Conservation (phyloP, 805 yeast genomes). For the Wickerhamiella qilinensis region DNA sequence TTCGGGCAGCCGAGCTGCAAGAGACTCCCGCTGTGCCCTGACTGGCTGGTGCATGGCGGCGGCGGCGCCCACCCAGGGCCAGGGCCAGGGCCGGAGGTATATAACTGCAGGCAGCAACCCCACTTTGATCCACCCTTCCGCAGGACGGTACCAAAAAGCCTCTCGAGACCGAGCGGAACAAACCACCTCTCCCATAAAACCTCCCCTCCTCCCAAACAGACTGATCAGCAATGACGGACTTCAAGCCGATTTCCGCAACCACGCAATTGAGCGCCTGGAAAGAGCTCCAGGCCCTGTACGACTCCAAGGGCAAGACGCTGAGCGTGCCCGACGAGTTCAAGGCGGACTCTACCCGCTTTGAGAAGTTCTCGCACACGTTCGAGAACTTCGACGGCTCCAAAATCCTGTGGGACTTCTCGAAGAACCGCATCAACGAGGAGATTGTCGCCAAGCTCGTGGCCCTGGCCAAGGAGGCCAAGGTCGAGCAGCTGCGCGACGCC, state of each 20-base stretch:
- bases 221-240: slow-evolving; percentile 1
- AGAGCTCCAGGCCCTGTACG: slow-evolving; percentile 54
- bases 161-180: no score
- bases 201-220: no score
- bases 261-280: slow-evolving; percentile 66
- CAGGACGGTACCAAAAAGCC: no score
- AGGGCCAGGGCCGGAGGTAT: no score
- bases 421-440: slow-evolving; percentile 82
- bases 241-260: slow-evolving; percentile 1
- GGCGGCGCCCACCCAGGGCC: no score
- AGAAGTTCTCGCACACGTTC: slow-evolving; percentile 61
- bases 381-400: slow-evolving; percentile 74
- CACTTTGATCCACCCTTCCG: no score
- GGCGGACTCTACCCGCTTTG: slow-evolving; percentile 58
- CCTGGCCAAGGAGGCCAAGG: slow-evolving; percentile 81
- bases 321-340: slow-evolving; percentile 65
- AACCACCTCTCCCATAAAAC: no score
- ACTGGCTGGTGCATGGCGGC: no score
- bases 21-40: no score
- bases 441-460: slow-evolving; percentile 48
- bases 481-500: slow-evolving; percentile 72
- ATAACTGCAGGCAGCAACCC: no score
- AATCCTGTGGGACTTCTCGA: slow-evolving; percentile 87
- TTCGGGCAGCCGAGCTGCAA: no score
- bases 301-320: slow-evolving; percentile 50